Evolutionary conservation across 306 rosid species (phyloP), one percentile per base, ranked within the genome.

Genomic region (Sicyos baderoa): DNA sequence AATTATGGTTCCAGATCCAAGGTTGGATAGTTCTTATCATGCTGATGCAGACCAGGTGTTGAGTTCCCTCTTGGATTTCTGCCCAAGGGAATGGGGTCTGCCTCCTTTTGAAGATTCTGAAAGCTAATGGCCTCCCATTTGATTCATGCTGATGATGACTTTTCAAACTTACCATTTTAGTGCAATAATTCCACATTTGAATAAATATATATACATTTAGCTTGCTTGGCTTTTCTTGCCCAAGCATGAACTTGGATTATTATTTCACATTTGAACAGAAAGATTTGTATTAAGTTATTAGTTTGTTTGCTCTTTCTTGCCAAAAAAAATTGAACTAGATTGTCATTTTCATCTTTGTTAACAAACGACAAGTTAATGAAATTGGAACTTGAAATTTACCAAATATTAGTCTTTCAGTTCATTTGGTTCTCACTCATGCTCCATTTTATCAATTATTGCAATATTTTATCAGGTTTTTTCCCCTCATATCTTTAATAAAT

Each of bases 1-100:
- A 54, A 82, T 88, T 42, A 89, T 93, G 98, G 91, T 93, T 70
- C 97, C 98, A 23, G 97, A 93, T 84, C 88, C 94, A 74, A 93
- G 86, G 74, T 76, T 93, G 76, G 94, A 93, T 78, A 86, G 74
- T 74, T 92, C 88, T 54, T 82, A 72, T 73, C 86, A 74, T 66
- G 82, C 64, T 12, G 67, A 74, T 63, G 97, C 97, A 14, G 93
- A 89, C 73, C 97, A 86, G 77, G 89, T 90, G 74, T 76, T 89
- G 82, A 80, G 77, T 82, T 81, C 95, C 29, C 75, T 93, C 42
- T 76, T 79, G 89, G 97, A 86, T 85, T 89, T 93, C 82, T 86
- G 77, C 75, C 98, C 96, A 6, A 67, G 27, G 25, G 95, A 88
- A 22, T 89, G 97, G 98, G 88, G 84, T 74, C 83, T 93, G 74